Conservation (phyloP, 2,329 filamentous ascomycete genomes). For the Penicillium griseofulvum region DNA sequence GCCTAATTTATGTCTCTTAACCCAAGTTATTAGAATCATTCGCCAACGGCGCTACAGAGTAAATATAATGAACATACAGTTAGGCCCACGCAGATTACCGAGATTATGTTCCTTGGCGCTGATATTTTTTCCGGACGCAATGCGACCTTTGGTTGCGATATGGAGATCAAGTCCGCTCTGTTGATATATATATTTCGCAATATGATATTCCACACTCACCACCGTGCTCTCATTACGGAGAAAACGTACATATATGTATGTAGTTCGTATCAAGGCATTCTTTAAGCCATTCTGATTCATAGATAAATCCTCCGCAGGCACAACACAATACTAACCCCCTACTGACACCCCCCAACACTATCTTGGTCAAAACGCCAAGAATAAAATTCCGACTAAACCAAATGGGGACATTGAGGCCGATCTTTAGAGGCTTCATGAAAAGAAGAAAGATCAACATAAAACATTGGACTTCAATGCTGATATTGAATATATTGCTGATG, state of each 20-base stretch:
- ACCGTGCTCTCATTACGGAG: background rate
- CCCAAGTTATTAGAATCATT: background rate
- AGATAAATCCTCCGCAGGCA: too few relatives aligned
- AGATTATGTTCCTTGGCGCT: background rate
- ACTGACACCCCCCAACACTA: background rate
- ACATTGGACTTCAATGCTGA: background rate
- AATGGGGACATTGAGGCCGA: background rate
- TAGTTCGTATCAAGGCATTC: background rate
- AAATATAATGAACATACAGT: background rate
- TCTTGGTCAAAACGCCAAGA: background rate
- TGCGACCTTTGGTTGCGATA: background rate
- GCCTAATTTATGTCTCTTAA: background rate
- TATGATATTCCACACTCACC: background rate
- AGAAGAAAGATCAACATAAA: background rate
- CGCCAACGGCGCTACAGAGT: background rate
- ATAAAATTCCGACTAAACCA: background rate
- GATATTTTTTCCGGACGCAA: background rate
- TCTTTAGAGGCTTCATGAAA: background rate
- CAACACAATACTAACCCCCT: background rate
- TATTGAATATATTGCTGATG: background rate
- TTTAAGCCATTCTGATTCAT: too few relatives aligned
- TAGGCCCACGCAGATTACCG: background rate
- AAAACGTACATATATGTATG: too few relatives aligned
- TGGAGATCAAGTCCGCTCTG: background rate
- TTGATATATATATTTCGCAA: background rate